Evolutionary conservation across 2,329 filamentous ascomycete genomes (phyloP).

Genomic region (Thielaviopsis musarum): DNA sequence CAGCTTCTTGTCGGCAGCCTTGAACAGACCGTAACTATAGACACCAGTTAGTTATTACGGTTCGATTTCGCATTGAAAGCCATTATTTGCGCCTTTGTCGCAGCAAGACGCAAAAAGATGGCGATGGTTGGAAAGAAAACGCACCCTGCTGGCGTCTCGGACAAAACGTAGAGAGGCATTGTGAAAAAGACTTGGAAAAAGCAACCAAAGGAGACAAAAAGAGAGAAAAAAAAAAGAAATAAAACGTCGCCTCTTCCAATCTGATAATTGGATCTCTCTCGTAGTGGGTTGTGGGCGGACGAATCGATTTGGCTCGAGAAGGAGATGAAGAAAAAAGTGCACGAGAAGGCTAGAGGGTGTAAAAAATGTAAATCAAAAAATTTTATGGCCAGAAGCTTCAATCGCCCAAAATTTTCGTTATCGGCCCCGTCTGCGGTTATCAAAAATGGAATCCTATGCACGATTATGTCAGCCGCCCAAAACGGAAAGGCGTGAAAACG

Average conservation of each 20-base stretch:
- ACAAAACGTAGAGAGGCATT: constrained; percentile 65
- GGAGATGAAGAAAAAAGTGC: constrained; percentile 7
- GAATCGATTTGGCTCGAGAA: constrained; percentile 6
- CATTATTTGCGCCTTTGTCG: background rate
- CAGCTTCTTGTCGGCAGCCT: constrained; percentile 96
- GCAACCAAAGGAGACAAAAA: constrained; percentile 1
- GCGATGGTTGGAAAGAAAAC: constrained; percentile 18
- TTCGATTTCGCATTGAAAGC: background rate
- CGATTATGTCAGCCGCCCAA: constrained; percentile 11
- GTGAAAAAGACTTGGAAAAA: constrained; percentile 4
- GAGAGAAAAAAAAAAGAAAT: constrained; percentile 5
- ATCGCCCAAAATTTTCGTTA: constrained; percentile 13
- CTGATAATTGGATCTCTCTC: constrained; percentile 6
- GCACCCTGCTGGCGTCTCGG: constrained; percentile 74
- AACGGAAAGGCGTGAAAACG: background rate
- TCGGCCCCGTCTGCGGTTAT: constrained; percentile 12
- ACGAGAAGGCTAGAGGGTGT: constrained; percentile 9
- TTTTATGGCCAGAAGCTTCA: constrained; percentile 12
- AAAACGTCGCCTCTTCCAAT: constrained; percentile 5
- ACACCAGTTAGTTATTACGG: constrained; percentile 7
- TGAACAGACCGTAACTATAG: constrained; percentile 85
- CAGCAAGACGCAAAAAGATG: background rate
- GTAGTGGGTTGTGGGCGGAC: constrained; percentile 2
- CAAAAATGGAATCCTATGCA: constrained; percentile 9
- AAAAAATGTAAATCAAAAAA: constrained; percentile 12